Evolutionary conservation across 495 filamentous ascomycete genomes (phyloP).

Genomic region (Annulohypoxylon moriforme): DNA sequence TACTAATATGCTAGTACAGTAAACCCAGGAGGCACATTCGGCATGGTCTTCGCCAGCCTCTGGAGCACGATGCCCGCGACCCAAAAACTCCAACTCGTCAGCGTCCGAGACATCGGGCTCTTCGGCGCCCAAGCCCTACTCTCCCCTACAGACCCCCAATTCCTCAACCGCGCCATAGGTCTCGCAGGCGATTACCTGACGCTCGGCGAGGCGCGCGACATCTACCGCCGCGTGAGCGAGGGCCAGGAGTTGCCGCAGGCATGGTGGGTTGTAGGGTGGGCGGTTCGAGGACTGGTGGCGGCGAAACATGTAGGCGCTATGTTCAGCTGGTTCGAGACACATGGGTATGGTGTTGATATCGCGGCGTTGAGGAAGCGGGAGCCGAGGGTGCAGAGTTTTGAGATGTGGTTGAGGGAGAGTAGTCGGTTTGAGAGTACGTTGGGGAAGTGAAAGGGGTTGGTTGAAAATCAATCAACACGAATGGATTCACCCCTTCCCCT

Average conservation of each 20-base stretch:
- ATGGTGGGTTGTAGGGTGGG: conserved; percentile 54
- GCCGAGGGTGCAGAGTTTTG: conserved; percentile 67
- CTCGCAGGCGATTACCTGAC: conserved; percentile 72
- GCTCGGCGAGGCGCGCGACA: conserved; percentile 58
- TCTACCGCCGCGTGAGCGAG: conserved; percentile 64
- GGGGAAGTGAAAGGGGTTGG: background rate
- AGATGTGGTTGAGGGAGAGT: conserved; percentile 68
- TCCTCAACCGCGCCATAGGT: conserved; percentile 58
- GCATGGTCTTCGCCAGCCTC: conserved; percentile 69
- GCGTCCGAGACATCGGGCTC: conserved; percentile 70
- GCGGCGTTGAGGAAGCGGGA: conserved; percentile 60
- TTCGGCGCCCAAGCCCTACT: conserved; percentile 70
- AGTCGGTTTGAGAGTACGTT: conserved; percentile 51
- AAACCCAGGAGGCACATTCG: conserved; percentile 61
- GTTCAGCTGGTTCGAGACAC: conserved; percentile 72
- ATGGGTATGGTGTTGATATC: conserved; percentile 72
- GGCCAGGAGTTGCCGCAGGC: conserved; percentile 59
- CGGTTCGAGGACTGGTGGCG: conserved; percentile 58
- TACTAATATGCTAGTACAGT: conserved; percentile 39
- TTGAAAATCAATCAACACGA: too few relatives aligned
- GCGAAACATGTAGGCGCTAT: conserved; percentile 66
- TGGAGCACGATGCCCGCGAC: conserved; percentile 54
- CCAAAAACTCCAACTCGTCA: conserved; percentile 68
- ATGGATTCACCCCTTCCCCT: too few relatives aligned
- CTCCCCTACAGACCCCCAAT: conserved; percentile 43